Base-by-base conservation (phyloP, 1,284 basidiomycete species). In the Rhizopogon parksii region DNA sequence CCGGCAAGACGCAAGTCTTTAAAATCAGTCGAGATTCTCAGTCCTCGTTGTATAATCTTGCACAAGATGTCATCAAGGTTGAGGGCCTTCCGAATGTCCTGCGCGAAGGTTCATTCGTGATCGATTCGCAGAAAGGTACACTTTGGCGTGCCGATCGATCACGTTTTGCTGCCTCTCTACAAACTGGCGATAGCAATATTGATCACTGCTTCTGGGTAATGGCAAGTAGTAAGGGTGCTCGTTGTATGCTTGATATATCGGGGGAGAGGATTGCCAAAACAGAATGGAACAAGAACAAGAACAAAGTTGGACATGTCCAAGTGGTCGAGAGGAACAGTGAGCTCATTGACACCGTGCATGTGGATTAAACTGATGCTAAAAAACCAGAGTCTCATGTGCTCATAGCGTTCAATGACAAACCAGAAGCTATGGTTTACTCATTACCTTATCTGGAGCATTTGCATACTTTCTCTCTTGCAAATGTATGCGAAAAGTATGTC, bases 381-480 rank as follows among this genome's bases (percentile, higher is more conserved):
- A 15, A 24, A n/a, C 17, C 53, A 85, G 82, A 78, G 40, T 79
- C 77, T 4, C 72, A 73, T 56, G 82, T 80, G 0, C 65, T 91
- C 15, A 79, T 86, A 12, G 80, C 78, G 12, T 76, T 85, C 55
- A 86, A 83, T 0, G 79, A 79, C 47, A 68, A 61, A 59, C 68
- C 74, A 6, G 73, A 78, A 21, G 79, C 71, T 0, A 65, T 83
- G 5, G 72, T 83, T 9, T 91, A 89, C 68, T 82, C 86, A 0
- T 69, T 91, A 7, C 89, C 89, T 2, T 71, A 75, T 57, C 71
- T 88, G 24, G 82, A 86, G 57, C 66, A 70, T 37, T 59, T 86
- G 27, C 73, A 80, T 57, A 75, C 73, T 0, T 54, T 82, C 34
- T 66, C 75, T 45, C 63, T 82, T 2, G 72, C 77, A 0, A 59